Evolutionary conservation across 176 grass and related monocot genomes (phyloP), one percentile per base, ranked within the genome.

Genomic region (Tuctoria greenei): DNA sequence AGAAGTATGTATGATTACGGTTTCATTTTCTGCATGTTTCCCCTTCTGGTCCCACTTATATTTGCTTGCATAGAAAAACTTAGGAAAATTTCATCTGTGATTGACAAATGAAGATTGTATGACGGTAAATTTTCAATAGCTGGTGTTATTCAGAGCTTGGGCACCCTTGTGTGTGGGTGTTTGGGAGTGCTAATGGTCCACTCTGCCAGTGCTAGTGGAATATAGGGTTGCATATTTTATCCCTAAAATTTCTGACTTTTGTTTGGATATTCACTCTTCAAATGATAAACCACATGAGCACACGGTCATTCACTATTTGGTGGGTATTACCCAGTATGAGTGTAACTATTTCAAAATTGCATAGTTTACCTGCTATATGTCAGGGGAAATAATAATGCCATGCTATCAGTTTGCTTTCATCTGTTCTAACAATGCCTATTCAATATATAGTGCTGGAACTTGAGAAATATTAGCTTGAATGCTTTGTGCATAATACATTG

Each of bases 1-100:
- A 88, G 61, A 95, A 90, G 96, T 99, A 92, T 26, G 84, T 58
- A 49, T 74, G 15, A 31, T 72, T 28, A 20, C 61, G 14, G 66
- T 59, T 78, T 80, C n/a, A 42, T 40, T 58, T 80, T 36, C 49
- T 70, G 8, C 51, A 49, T 69, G 66, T 68, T 49, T 27, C 13
- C 39, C 63, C 37, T 59, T 77, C 15, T 1, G 31, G 25, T 74
- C 17, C 15, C 56, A 64, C 36, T 59, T 77, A 34, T 60, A 72
- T 65, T 31, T 46, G 26, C 62, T 34, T 59, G 28, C 51, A 5
- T 82, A 10, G 45, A 81, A 25, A 71, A 17, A 14, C 24, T 58
- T 15, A 64, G 50, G 17, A 4, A 23, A 17, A 36, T 23, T 28
- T 38, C 31, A 3, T 81, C 1, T 81, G 21, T 81, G 26, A n/a